These are phyloP conservation scores for Trichoderma virens DNA, from an alignment of 495 filamentous ascomycete genomes.

Conservation along the genomic window DNA sequence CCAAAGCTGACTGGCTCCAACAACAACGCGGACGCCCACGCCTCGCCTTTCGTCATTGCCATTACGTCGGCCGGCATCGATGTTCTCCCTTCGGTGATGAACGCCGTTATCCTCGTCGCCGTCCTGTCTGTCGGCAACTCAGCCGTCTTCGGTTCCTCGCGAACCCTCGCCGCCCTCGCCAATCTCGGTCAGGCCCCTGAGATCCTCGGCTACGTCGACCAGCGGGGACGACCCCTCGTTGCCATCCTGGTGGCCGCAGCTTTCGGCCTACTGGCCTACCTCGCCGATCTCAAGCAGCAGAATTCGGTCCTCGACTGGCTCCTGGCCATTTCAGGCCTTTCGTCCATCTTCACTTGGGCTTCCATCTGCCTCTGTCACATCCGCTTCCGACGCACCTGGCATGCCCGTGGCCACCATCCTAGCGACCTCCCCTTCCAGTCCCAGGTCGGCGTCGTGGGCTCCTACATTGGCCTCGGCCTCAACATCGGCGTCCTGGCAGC, in stretches of 20 bases:
- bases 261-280: slow-evolving; percentile 71
- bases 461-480: slow-evolving; percentile 73
- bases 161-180: slow-evolving; percentile 78
- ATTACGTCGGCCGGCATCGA: slow-evolving; percentile 72
- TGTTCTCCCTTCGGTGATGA: slow-evolving; percentile 76
- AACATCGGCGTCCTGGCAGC: slow-evolving; percentile 78
- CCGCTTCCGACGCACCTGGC: slow-evolving; percentile 81
- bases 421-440: slow-evolving; percentile 74
- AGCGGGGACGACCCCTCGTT: slow-evolving; percentile 69
- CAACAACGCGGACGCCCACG: slow-evolving; percentile 54
- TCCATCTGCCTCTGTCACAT: slow-evolving; percentile 86
- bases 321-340: slow-evolving; percentile 80
- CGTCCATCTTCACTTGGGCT: slow-evolving; percentile 88
- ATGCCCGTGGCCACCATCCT: slow-evolving; percentile 56
- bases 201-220: slow-evolving; percentile 75
- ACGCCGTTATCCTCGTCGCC: slow-evolving; percentile 80
- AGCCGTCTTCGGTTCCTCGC: slow-evolving; percentile 77
- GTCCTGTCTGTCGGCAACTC: slow-evolving; percentile 85
- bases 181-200: slow-evolving; percentile 76
- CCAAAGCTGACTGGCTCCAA: slow-evolving; percentile 46
- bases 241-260: slow-evolving; percentile 60
- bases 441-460: slow-evolving; percentile 73
- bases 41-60: slow-evolving; percentile 86
- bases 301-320: slow-evolving; percentile 75
- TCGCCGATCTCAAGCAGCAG: slow-evolving; percentile 60